Conservation (phyloP, 108 stramenopile species). For the Ochromonas danica region DNA sequence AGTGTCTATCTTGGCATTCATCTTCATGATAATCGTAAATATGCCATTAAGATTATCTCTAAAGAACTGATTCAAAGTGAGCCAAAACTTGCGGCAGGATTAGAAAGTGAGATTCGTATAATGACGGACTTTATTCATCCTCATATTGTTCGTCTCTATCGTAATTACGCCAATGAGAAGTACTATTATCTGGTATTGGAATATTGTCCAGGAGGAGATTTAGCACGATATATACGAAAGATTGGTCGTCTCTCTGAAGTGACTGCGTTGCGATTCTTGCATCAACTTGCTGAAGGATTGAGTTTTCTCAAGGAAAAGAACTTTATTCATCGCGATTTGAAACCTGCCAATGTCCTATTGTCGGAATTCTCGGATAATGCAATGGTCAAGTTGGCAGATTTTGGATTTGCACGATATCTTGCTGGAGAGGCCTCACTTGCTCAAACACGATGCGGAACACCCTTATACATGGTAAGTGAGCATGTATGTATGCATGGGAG, state of each 20-base stretch:
- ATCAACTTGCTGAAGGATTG: conserved; percentile 83
- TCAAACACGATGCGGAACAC: conserved; percentile 93
- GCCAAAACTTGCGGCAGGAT: conserved; percentile 84
- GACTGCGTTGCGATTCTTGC: conserved; percentile 74
- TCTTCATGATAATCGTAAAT: conserved; percentile 45
- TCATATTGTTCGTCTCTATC: not conserved
- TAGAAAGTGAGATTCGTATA: conserved; percentile 92
- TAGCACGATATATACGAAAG: conserved; percentile 76
- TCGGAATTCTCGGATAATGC: conserved; percentile 66
- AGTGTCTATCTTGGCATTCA: conserved; percentile 75
- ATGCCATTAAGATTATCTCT: conserved; percentile 88
- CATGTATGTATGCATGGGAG: too few species aligned
- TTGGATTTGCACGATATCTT: conserved; percentile 94
- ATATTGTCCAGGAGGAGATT: conserved; percentile 91
- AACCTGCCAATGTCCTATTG: conserved; percentile 91
- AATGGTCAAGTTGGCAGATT: conserved; percentile 75
- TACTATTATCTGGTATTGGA: conserved; percentile 90
- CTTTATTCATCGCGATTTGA: conserved; percentile 86
- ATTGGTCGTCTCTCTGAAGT: conserved; percentile 69
- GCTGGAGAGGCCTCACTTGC: conserved; percentile 75
- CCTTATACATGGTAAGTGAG: conserved; percentile 83
- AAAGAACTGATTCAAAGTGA: conserved; percentile 76
- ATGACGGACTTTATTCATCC: conserved; percentile 77
- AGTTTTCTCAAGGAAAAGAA: conserved; percentile 73
- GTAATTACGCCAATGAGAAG: conserved; percentile 35